Evolutionary conservation across 306 rosid species (phyloP), one percentile per base, ranked within the genome.

Genomic region (Ammopiptanthus mongolicus): DNA sequence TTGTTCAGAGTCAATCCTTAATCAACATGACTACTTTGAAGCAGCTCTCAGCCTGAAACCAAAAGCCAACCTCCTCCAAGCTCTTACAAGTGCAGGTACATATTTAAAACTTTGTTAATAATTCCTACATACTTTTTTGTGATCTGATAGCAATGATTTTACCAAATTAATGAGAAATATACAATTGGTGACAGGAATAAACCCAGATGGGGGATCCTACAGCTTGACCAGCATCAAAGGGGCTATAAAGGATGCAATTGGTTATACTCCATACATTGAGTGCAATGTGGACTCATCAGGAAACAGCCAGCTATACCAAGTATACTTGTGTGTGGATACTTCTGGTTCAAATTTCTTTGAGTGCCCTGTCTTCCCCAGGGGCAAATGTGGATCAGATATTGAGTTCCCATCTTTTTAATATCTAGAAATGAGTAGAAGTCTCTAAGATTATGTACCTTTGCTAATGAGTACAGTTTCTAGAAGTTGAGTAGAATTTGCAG

Each of bases 11-110:
- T 89, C 92, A 68, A 28, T 65, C 13, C 90, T 91, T 36, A 65
- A 81, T 25, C 92, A 91, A 66, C 97, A 89, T 55, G 82, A 83
- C 42, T 91, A 91, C 61, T 91, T 91, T 64, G 83, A 60, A 71
- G 70, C 92, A 4, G 78, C 81, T 65, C 92, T 91, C 36, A 80
- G 21, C 72, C 80, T 91, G 11, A 89, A 80, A 79, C 48, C 73
- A 34, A 81, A 62, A 31, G 51, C 82, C 21, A 86, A 83, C 52
- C 84, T 91, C 37, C 92, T 87, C 22, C 74, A 83, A 84, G 82
- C 86, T 39, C 92, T 91, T 76, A 11, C 74, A 15, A 56, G 7
- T 15, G 87, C 91, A 39, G 92, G 96, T 86, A 83, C 18, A 31
- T 46, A 3, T 7, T 36, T 6, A 19, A 14, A 14, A 0, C 4